Conservation (phyloP, 139 green algal species). For the Coccomyxa sp. region DNA sequence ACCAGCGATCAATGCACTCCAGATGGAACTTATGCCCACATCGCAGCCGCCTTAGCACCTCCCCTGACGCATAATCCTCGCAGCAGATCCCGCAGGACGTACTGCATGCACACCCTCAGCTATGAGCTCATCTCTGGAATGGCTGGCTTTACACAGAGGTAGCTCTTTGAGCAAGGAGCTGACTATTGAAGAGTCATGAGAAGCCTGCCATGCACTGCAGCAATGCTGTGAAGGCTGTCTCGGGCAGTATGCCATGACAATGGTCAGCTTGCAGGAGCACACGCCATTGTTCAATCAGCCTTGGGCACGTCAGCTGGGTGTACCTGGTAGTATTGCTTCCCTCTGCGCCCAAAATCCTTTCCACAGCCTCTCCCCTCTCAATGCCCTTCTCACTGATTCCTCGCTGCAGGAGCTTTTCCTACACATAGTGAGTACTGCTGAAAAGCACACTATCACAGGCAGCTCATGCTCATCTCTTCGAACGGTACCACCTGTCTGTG, state of each 20-base stretch:
- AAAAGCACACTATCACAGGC: background rate
- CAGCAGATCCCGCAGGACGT: slow-evolving; percentile 51
- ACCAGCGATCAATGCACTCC: slow-evolving; percentile 64
- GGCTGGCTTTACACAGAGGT: no score
- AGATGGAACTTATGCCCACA: slow-evolving; percentile 32
- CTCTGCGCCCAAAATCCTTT: background rate
- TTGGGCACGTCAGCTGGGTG: background rate
- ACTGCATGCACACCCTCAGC: slow-evolving; percentile 11
- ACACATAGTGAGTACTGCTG: background rate
- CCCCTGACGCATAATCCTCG: slow-evolving; percentile 40
- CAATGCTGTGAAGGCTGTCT: no score
- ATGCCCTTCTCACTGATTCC: slow-evolving; percentile 2
- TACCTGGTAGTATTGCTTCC: slow-evolving; percentile 41
- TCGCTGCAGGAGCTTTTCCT: slow-evolving; percentile 1
- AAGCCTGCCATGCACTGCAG: no score
- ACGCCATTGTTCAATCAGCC: background rate
- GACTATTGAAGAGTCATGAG: no score
- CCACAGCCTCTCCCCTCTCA: background rate
- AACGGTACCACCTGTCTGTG: no score
- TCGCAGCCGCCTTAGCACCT: slow-evolving; percentile 45
- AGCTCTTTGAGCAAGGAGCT: no score
- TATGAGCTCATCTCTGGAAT: background rate
- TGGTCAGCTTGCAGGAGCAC: background rate
- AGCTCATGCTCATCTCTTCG: no score
- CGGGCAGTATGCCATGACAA: background rate